Evolutionary conservation across 148 eudicot species (phyloP).

Genomic region (Talinum fruticosum): DNA sequence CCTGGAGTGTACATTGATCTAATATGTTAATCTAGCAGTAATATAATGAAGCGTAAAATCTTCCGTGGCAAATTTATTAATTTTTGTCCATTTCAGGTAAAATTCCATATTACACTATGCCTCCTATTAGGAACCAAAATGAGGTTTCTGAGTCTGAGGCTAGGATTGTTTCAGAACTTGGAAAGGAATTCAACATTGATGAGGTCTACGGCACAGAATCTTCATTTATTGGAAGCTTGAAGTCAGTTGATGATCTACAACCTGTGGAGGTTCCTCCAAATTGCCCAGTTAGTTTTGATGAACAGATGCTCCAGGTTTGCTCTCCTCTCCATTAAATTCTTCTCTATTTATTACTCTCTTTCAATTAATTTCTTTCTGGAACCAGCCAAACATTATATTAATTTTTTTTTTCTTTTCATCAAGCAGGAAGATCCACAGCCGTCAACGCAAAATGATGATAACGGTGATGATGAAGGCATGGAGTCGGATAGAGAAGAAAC

Average conservation of each 20-base stretch:
- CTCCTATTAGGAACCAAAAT: conserved; percentile 68
- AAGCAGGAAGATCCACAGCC: conserved; percentile 45
- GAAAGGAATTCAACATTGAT: conserved; percentile 81
- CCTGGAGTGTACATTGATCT: background rate
- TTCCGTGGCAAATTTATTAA: background rate
- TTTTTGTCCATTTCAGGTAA: conserved; percentile 52
- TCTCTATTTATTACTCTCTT: background rate
- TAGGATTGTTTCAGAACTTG: conserved; percentile 73
- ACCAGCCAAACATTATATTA: background rate
- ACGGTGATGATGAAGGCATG: conserved; percentile 53
- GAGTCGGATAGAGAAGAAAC: conserved; percentile 48
- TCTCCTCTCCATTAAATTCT: background rate
- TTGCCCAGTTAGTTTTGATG: conserved; percentile 66
- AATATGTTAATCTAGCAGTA: background rate
- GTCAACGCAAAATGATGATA: conserved; percentile 21
- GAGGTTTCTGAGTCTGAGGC: conserved; percentile 62
- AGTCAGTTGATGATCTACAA: conserved; percentile 64
- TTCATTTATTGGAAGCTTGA: conserved; percentile 81
- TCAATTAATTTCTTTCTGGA: background rate
- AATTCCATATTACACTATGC: conserved; percentile 90
- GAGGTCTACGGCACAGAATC: conserved; percentile 82
- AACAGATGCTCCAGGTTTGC: conserved; percentile 76
- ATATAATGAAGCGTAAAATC: background rate
- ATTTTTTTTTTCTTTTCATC: background rate
- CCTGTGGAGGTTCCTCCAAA: conserved; percentile 80